phyloP scores from a whole-genome alignment of 345 rosid genomes.

The Salix dunnii region DNA sequence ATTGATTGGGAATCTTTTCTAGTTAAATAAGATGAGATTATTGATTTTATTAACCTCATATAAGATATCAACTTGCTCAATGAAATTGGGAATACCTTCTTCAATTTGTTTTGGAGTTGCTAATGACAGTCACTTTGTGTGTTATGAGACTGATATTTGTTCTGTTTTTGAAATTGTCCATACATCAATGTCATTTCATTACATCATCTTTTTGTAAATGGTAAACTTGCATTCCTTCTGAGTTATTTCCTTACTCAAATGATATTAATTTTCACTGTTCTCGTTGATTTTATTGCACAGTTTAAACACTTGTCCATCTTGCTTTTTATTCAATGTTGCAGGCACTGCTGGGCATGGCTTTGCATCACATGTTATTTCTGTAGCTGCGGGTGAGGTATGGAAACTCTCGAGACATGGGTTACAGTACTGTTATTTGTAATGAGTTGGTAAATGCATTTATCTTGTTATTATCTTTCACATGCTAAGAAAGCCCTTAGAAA shows the following conservation, averaged over 20 bases:
- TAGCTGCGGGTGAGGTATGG: conserved; percentile 82
- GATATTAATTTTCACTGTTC: neutral
- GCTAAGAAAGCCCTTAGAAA: neutral
- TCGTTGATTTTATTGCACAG: neutral
- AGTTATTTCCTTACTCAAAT: neutral
- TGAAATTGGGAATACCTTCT: neutral
- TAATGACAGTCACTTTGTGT: neutral
- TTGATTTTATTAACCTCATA: neutral
- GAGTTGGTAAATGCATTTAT: neutral
- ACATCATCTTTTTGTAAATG: neutral
- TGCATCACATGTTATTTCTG: conserved; percentile 67
- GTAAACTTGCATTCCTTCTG: neutral
- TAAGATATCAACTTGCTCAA: neutral
- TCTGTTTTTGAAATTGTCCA: neutral
- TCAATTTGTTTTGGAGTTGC: neutral
- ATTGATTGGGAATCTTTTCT: neutral
- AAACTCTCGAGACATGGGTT: conserved; percentile 1
- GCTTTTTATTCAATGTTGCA: conserved; percentile 30
- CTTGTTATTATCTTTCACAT: neutral
- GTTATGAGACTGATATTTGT: neutral
- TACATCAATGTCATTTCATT: neutral
- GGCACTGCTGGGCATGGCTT: conserved; percentile 73
- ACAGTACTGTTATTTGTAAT: neutral
- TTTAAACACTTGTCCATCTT: conserved; percentile 3
- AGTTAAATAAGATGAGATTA: neutral